Percentiles rank a stretch among this genome's conserved stretches.
Conservation (phyloP, 2,329 filamentous ascomycete genomes). For the Ophiocordyceps unilateralis region DNA sequence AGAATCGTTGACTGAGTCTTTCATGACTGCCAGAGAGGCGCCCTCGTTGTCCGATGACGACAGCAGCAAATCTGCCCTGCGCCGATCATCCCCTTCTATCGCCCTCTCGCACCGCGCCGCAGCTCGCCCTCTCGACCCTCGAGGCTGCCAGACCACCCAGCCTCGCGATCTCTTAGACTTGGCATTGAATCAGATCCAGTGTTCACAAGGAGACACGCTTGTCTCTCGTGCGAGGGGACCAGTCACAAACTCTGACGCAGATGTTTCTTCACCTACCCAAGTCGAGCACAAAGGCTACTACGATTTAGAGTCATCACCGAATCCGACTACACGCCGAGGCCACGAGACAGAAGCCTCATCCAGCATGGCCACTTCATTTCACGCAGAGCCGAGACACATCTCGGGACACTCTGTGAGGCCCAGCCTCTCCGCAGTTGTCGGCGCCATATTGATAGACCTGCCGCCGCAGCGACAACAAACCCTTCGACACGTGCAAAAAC, state of each 20-base stretch:
- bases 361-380: constrained; percentile 21
- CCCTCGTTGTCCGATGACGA: constrained; percentile 45
- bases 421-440: constrained; percentile 36
- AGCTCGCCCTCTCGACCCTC: not conserved
- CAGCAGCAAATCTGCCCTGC: constrained; percentile 23
- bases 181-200: not conserved
- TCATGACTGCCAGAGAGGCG: constrained; percentile 52
- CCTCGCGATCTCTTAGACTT: constrained; percentile 9
- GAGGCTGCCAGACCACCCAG: constrained; percentile 5
- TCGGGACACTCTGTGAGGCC: constrained; percentile 39
- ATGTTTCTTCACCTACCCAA: not conserved
- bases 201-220: not conserved
- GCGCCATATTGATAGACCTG: constrained; percentile 37
- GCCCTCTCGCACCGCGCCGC: not conserved
- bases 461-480: constrained; percentile 30
- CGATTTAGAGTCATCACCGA: constrained; percentile 12
- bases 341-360: constrained; percentile 13
- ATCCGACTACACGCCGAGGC: constrained; percentile 5
- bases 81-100: constrained; percentile 4
- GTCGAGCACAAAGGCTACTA: not conserved
- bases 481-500: constrained; percentile 43
- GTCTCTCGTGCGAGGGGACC: not conserved
- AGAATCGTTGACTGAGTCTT: constrained; percentile 51
- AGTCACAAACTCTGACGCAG: not conserved
- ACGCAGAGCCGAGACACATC: constrained; percentile 27